phyloP scores from a whole-genome alignment of 306 rosid species.

The Malus sylvestris region DNA sequence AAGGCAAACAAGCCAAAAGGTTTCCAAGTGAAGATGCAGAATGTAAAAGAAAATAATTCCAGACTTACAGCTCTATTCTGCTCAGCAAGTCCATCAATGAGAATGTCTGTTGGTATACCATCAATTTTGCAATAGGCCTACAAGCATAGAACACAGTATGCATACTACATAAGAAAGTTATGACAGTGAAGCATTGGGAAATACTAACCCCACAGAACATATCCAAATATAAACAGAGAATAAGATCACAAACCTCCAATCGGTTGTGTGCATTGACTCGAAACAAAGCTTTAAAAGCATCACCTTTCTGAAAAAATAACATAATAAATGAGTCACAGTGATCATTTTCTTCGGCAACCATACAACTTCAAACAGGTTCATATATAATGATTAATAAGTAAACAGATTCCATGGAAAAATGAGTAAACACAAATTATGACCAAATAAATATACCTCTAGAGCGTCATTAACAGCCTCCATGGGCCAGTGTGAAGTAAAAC shows the following conservation, averaged over 20 bases:
- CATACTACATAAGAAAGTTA: neutral
- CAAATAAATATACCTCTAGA: conserved; percentile 46
- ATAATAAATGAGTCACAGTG: conserved; percentile 6
- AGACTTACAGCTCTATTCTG: conserved; percentile 96
- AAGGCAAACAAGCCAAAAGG: neutral
- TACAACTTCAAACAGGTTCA: neutral
- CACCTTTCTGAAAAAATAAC: conserved; percentile 59
- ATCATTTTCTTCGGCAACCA: neutral
- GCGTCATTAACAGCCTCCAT: conserved; percentile 54
- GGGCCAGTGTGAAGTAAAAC: conserved; percentile 68
- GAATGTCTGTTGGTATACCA: conserved; percentile 66
- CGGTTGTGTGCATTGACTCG: conserved; percentile 78
- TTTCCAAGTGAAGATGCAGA: neutral
- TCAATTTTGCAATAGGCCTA: conserved; percentile 90
- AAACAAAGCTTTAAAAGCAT: conserved; percentile 60
- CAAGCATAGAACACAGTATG: conserved; percentile 1
- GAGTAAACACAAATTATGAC: neutral
- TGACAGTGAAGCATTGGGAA: neutral
- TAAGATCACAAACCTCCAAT: conserved; percentile 51
- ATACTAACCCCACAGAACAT: neutral
- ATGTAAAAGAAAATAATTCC: neutral
- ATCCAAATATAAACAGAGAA: neutral
- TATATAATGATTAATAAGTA: neutral
- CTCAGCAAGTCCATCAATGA: conserved; percentile 53
- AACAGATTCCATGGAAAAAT: neutral